Base-by-base conservation (phyloP, 768 basidiomycete species). In the Tricholoma bakamatsutake region DNA sequence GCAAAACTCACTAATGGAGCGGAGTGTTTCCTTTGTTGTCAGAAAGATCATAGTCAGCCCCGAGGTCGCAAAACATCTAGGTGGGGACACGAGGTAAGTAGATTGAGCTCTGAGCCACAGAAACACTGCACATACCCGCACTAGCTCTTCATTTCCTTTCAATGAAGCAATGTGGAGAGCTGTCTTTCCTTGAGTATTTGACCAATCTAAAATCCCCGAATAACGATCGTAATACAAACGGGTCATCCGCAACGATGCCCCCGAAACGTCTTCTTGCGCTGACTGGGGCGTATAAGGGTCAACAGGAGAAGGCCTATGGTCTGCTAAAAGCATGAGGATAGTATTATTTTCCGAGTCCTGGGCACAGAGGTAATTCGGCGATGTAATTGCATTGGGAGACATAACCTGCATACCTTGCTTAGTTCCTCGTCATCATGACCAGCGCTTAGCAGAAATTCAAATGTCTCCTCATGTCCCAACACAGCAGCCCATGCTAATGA, bases 391-490 rank as follows among this genome's bases (percentile, higher is more conserved):
- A 21, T 1, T 27, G 15, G 34, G 9, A 28, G 45, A 39, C 48
- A 52, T 34, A 33, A 51, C 54, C 52, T 66, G 57, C 66, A 63
- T 57, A 94, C 95, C 79, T 83, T 84, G 72, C 88, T 94, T 57
- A 93, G 75, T 69, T 98, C 95, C 55, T 90, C 86, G 66, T 98
- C 94, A 67, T 98, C 95, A 67, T 97, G 95, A 31, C 93, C 93
- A 18, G 80, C 83, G 59, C 77, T 81, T 52, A 96, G 75, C 53
- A 98, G 76, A 71, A 87, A 97, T 65, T 97, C 93, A 61, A 96
- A 98, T 1, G 91, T 93, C 66, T 96, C 94, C 65, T 95, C 87
- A 58, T 91, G 85, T 0, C 90, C 93, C 37, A 91, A 80, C 0
- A 88, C 81, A 18, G 93, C 93, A 2, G 94, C 85, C 93, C 93